Conservation (phyloP, 1,139 yeast species). For the Suhomyces coccinellae region DNA sequence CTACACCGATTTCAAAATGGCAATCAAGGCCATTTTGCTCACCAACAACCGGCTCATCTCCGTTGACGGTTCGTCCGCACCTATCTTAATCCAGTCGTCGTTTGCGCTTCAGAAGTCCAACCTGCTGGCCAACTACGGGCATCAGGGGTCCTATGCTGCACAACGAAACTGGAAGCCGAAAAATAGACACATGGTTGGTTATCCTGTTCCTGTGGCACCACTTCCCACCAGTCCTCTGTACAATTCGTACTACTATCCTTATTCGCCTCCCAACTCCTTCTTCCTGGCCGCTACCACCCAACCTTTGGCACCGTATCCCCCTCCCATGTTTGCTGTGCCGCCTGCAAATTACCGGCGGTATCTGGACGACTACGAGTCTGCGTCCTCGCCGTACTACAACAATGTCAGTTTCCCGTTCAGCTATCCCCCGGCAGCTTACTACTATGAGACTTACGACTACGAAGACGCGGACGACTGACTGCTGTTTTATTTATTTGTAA, state of each 20-base stretch:
- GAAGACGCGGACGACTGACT: background rate
- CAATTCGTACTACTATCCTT: constrained; percentile 7
- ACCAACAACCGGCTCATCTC: constrained; percentile 36
- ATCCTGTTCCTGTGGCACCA: constrained; percentile 11
- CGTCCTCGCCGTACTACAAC: background rate
- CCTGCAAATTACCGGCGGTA: background rate
- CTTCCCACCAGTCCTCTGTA: constrained; percentile 10
- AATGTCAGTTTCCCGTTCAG: constrained; percentile 2
- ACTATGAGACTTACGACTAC: constrained; percentile 6
- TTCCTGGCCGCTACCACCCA: constrained; percentile 1
- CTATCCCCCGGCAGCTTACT: constrained; percentile 4
- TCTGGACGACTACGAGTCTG: constrained; percentile 4
- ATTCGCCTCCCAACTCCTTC: constrained; percentile 2
- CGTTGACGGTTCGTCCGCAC: constrained; percentile 19
- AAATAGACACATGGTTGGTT: constrained; percentile 1
- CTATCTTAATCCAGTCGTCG: constrained; percentile 38
- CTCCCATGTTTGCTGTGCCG: constrained; percentile 2
- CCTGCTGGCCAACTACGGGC: background rate
- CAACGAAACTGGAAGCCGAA: constrained; percentile 5
- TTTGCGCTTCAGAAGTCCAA: constrained; percentile 40
- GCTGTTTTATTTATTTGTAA: background rate
- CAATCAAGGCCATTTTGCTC: constrained; percentile 39
- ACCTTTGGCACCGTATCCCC: constrained; percentile 4
- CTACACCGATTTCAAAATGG: constrained; percentile 39
- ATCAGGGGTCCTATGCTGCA: background rate